A percentile compares a stretch with the other conserved stretches of the same genome.
Conservation (phyloP, 495 filamentous ascomycete genomes). For the Umbilicaria muhlenbergii region DNA sequence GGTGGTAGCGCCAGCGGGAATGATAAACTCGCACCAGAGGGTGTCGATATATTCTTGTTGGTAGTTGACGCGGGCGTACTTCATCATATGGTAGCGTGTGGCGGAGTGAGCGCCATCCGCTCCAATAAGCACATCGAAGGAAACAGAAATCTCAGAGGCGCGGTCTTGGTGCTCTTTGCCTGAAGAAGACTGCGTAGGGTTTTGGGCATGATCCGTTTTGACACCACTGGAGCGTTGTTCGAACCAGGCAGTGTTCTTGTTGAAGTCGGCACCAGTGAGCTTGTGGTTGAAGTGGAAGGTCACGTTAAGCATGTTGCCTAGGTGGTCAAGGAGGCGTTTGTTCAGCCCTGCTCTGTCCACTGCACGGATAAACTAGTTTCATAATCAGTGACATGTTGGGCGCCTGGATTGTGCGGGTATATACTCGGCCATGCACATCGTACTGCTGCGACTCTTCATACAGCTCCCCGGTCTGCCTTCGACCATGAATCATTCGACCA, state of each 20-base stretch:
- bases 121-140: constrained; percentile 89
- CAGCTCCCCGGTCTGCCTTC: constrained; percentile 42
- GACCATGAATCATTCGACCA: constrained; percentile 93
- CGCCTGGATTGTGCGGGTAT: constrained; percentile 6
- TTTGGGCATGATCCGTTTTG: constrained; percentile 17
- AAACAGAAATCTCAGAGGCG: constrained; percentile 47
- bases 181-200: constrained; percentile 5
- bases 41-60: constrained; percentile 94
- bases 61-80: constrained; percentile 74
- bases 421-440: constrained; percentile 74
- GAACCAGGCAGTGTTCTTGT: constrained; percentile 70
- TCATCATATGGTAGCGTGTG: constrained; percentile 85
- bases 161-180: constrained; percentile 12
- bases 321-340: constrained; percentile 68
- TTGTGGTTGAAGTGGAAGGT: constrained; percentile 86
- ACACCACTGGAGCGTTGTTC: constrained; percentile 34
- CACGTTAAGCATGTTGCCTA: constrained; percentile 72
- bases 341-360: constrained; percentile 73
- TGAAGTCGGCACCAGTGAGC: constrained; percentile 73
- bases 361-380: constrained; percentile 29
- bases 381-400: constrained; percentile 2
- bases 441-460: constrained; percentile 75
- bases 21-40: constrained; percentile 91
- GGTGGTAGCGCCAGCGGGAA: constrained; percentile 38
- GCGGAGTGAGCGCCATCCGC: constrained; percentile 92